Evolutionary conservation across 768 basidiomycete genomes (phyloP), one percentile per base, ranked within the genome.

Genomic region (Vararia minispora): DNA sequence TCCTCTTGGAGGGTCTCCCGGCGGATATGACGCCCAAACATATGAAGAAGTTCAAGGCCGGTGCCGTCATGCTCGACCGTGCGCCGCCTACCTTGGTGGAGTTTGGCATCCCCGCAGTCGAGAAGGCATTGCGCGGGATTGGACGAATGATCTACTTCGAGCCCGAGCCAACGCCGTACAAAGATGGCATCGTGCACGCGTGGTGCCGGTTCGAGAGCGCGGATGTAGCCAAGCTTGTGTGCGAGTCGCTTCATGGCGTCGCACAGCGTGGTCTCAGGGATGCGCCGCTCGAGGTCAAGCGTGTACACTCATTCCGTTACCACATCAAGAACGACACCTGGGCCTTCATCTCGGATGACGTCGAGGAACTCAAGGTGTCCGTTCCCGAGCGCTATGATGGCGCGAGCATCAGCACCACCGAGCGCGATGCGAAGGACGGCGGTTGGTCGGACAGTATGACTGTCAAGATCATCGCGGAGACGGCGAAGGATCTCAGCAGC

Each of bases 1-100:
- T 88, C 37, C 71, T 70, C 13, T 71, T 86, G 47, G 52, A 53
- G 5, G 64, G 69, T 4, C 51, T 85, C 4, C 78, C 80, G 1
- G 51, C 67, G 1, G 58, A 63, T 28, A 56, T 63, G 1, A 59
- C 52, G 1, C 54, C 65, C 16, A 53, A 63, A 13, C 62, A 62
- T 10, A 51, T 79, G 48, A 57, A 61, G 27, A 54, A 59, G 20
- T 74, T 74, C 42, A 63, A 71, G 1, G 63, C 67, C 17, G 71
- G 68, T 6, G 60, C 73, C 31, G n/a, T n/a, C n/a, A 68, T 78
- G 57, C 54, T 74, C 47, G 66, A 65, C 5, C 66, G 65, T 12
- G 64, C 69, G 2, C 74, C 71, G 20, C 73, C 72, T 37, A 21
- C 42, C 0, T 59, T 52, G 0, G 52, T 58, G 1, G 47, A 59